Evolutionary conservation across 306 rosid species (phyloP), one percentile per base, ranked within the genome.

Genomic region (Quercus gilva): DNA sequence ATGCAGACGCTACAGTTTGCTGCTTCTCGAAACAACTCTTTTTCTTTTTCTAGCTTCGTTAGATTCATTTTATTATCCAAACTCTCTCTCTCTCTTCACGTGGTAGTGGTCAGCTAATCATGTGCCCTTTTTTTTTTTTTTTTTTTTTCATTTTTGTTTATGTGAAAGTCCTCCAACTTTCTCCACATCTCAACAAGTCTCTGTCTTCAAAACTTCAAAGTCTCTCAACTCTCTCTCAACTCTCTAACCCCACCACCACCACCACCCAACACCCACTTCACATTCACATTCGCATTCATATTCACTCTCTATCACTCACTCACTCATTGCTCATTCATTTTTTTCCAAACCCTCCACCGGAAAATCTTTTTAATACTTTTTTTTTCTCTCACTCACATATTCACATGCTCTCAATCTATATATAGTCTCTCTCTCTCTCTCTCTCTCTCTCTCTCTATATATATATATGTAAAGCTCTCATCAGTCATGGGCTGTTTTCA

Each of bases 401-500:
- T 41, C 45, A 7, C 45, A 41, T 41, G 45, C 45, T 67, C 53
- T 49, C 53, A 49, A 49, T 49, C 53, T 13, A 49, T 49, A 49
- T 49, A 49, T 49, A 49, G 45, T 8, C 11, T 41, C 12, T 41
- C 45, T 41, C 45, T 35, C 43, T 35, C 45, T 41, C 45, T 41
- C 11, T 35, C 9, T 37, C 45, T 8, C 11, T 41, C 11, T 37
- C 1, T 45, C 0, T 45, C 0, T 41, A 6, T 41, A 41, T 41
- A 45, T 69, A 60, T 68, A 78, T 78, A 75, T 78, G 53, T 49
- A 49, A 49, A 78, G 81, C 76, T 3, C 59, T 71, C 81, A 60
- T 71, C 81, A 60, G 11, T 80, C 83, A 84, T 84, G 88, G 88
- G 88, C 85, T 84, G 88, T 78, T 74, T 84, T 72, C 88, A 84